Evolutionary conservation across 2,329 filamentous ascomycete genomes (phyloP).

Genomic region (Colletotrichum theobromicola): DNA sequence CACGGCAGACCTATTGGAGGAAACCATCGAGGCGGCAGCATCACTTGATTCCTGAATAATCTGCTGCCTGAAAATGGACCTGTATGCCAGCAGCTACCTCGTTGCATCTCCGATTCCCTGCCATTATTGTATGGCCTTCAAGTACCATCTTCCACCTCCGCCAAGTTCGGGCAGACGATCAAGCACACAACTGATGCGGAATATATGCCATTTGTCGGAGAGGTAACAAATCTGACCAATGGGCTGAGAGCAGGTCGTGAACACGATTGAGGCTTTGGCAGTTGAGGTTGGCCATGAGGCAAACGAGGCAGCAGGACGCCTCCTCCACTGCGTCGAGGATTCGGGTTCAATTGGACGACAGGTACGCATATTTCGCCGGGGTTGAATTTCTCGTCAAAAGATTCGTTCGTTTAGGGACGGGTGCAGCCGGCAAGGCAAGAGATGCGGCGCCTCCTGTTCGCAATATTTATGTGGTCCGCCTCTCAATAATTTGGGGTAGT

Average conservation of each 20-base stretch:
- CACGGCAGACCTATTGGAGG: neutral
- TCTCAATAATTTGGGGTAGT: neutral
- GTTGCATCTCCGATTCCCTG: neutral
- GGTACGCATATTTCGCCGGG: neutral
- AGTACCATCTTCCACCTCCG: neutral
- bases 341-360: neutral
- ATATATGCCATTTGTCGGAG: neutral
- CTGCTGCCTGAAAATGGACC: neutral
- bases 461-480: neutral
- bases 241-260: neutral
- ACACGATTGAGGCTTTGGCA: neutral
- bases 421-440: neutral
- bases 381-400: neutral
- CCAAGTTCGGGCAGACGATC: neutral
- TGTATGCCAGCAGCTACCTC: neutral
- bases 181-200: neutral
- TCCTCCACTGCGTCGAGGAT: neutral
- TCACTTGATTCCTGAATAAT: neutral
- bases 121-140: neutral
- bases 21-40: neutral
- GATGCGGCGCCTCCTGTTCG: neutral
- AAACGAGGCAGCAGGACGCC: neutral
- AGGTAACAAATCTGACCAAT: neutral
- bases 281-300: neutral
- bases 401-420: neutral